Evolutionary conservation across 805 yeast species (phyloP), one percentile per base, ranked within the genome.

Genomic region (Starmerella scarabaei): DNA sequence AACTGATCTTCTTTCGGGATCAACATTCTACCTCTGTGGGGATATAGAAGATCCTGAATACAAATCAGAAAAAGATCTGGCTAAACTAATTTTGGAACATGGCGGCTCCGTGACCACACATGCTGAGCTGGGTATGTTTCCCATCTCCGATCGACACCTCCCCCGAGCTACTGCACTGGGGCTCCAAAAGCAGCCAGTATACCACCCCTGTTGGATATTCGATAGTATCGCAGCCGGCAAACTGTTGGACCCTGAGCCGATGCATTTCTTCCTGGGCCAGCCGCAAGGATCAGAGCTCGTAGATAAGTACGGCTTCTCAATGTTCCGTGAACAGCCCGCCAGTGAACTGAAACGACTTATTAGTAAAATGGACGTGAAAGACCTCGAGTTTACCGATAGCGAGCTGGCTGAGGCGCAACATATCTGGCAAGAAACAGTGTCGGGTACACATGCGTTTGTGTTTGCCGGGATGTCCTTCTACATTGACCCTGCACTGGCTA

Each of bases 131-230:
- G 44, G 21, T 1, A 38, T 41, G 1, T 35, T 42, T 8, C 26
- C 46, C 1, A 37, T 59, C 5, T 52, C 56, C 3, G 62, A 59
- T 33, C 33, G 38, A 2, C 37, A 39, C 15, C 30, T 37, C 16
- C 47, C 50, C 8, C 43, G 44, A 2, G 48, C 47, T 2, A 41
- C 36, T 3, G 37, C 48, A 5, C 20, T 40, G 6, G 5, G 40
- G 4, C 11, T 26, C 18, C 20, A 24, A 61, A 23, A 63, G 53
- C 41, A 40, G 50, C 11, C 68, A 72, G 81, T 88, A 0, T 53
- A 84, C 6, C 66, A 59, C 37, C 84, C 93, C 1, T 55, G 60
- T 23, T 88, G 94, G 94, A 55, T 83, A 5, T 63, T 73, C 33
- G 86, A 81, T 48, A 75, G 91, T 49, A 60, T 81, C 2, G 52